Base-by-base conservation (phyloP, 2,329 filamentous ascomycete species). In the Hyphodiscus sp. region DNA sequence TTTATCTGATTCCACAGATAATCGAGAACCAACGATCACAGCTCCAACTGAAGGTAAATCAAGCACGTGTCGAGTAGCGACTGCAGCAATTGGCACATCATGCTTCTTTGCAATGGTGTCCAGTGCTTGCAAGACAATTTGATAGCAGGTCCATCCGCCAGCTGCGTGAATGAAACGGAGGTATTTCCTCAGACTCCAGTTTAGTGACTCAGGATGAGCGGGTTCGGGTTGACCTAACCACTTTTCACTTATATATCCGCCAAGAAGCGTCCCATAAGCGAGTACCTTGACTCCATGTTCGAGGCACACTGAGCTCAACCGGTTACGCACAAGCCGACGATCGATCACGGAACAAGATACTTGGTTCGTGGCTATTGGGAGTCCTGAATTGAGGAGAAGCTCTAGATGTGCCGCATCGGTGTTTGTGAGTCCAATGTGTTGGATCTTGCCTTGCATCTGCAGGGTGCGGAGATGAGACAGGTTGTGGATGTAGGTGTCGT, bases 241-340 rank as follows among this genome's bases (percentile, higher is more conserved):
- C 47, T 61, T 65, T 50, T 65, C 62, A 41, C 56, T 60, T 0
- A 67, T 50, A 46, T 61, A 66, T 2, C 64, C 65, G 13, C 65
- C 65, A n/a, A 69, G 60, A n/a, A 69, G 59, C n/a, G 67, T 66
- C 2, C 66, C 67, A 46, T 69, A 69, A 2, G 64, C 65, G 13
- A 69, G 60, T 2, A 68, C 49, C 0, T 63, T 62, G 20, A 68
- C 62, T 8, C 53, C 53, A 29, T 62, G 53, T 18, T 62, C 49
- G 20, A 43, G 45, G 45, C 67, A 69, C 16, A 68, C 51, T n/a
- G 42, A 33, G 30, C 49, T 52, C 9, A 69, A 49, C 15, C 61
- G 57, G 6, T 66, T 66, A 6, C 57, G 57, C 9, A 58, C 46
- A 8, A 64, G 45, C 10, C 63, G 64, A 13, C 52, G 60, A 51